phyloP scores from a whole-genome alignment of 331 rosid genomes.

The Arachis monticola region DNA sequence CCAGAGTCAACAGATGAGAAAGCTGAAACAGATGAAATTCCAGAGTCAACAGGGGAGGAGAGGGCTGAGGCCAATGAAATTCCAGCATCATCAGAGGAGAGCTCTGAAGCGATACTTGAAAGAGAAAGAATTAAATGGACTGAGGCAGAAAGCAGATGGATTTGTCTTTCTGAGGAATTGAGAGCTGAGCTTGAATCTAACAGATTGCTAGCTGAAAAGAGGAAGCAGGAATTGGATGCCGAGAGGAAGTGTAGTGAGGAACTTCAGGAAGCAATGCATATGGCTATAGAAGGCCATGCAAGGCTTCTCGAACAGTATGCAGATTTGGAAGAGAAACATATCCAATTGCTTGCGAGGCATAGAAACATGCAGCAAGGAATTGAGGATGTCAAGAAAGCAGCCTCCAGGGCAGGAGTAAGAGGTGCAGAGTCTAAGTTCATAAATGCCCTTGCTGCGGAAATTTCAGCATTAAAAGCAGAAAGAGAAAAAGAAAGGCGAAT shows the following conservation, averaged over 20 bases:
- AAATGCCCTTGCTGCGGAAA: conserved; percentile 82
- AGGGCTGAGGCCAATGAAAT: conserved; percentile 50
- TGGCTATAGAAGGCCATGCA: conserved; percentile 91
- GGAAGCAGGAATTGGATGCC: conserved; percentile 70
- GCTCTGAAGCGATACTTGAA: conserved; percentile 60
- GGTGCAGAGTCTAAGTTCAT: conserved; percentile 82
- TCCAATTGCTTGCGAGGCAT: conserved; percentile 78
- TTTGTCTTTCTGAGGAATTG: conserved; percentile 82
- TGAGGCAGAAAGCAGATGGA: conserved; percentile 93
- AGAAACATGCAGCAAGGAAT: conserved; percentile 75
- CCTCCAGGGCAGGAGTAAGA: conserved; percentile 74
- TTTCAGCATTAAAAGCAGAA: conserved; percentile 81
- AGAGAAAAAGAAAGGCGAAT: conserved; percentile 85
- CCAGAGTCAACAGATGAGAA: conserved; percentile 53
- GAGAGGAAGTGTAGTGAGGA: conserved; percentile 88
- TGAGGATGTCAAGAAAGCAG: conserved; percentile 77
- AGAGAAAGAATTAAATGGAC: conserved; percentile 85
- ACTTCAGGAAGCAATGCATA: conserved; percentile 83
- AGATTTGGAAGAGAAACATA: conserved; percentile 96
- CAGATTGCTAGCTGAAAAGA: conserved; percentile 74
- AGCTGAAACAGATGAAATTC: conserved; percentile 49
- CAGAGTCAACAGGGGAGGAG: conserved; percentile 55
- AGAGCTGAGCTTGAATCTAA: conserved; percentile 82
- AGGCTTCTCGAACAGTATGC: conserved; percentile 91
- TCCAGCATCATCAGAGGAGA: conserved; percentile 56